Conservation (phyloP, 495 filamentous ascomycete genomes). For the Polyplosphaeria fusca region DNA sequence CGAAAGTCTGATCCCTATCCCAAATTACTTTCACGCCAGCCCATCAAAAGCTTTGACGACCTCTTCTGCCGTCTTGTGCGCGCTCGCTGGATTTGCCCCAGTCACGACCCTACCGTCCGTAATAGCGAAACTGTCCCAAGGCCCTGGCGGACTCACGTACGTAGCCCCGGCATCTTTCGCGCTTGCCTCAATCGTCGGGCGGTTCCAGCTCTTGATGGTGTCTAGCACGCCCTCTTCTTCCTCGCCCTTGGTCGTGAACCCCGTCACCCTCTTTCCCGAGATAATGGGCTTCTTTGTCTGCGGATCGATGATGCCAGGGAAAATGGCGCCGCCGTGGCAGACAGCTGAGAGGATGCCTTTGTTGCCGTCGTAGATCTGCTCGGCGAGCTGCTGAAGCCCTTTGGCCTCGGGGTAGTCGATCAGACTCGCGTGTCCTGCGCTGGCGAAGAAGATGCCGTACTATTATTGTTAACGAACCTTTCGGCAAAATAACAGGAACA, state of each 20-base stretch:
- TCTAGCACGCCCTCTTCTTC: conserved; percentile 42
- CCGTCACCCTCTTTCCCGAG: conserved; percentile 45
- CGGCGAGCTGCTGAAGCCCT: conserved; percentile 43
- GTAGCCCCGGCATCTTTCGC: conserved; percentile 40
- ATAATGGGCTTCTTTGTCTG: conserved; percentile 44
- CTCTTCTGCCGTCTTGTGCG: conserved; percentile 43
- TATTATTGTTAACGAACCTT: conserved; percentile 4
- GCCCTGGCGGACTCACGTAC: conserved; percentile 39
- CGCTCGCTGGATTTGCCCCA: conserved; percentile 40
- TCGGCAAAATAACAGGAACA: too few relatives aligned
- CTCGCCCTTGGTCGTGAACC: conserved; percentile 48
- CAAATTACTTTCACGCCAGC: too few relatives aligned
- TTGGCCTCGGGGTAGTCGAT: conserved; percentile 47
- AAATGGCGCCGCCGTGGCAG: conserved; percentile 49
- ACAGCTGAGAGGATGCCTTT: conserved; percentile 44
- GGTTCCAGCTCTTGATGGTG: conserved; percentile 40
- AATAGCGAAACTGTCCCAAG: conserved; percentile 50
- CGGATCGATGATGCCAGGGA: conserved; percentile 43
- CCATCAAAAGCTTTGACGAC: conserved; percentile 46
- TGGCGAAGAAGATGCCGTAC: conserved; percentile 49
- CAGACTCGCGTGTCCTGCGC: conserved; percentile 47
- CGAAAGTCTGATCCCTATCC: too few relatives aligned
- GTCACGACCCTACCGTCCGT: conserved; percentile 41
- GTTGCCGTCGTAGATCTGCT: conserved; percentile 42
- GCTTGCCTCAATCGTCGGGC: conserved; percentile 43